These are phyloP conservation scores for Cercospora sp. DNA, from an alignment of 2,329 filamentous ascomycete genomes.

Conservation along the genomic window DNA sequence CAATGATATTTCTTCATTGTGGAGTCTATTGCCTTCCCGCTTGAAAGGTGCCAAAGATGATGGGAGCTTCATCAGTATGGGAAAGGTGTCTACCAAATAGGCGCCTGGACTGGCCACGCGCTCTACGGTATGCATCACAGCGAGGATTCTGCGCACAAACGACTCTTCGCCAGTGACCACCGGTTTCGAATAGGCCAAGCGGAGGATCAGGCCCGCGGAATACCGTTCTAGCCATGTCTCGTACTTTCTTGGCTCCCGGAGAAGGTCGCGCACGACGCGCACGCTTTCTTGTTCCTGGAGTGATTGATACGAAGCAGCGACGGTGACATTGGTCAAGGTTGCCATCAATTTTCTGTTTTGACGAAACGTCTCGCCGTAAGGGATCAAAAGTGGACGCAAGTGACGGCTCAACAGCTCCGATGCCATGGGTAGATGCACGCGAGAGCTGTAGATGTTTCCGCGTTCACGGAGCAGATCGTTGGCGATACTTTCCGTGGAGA, in stretches of 20 bases:
- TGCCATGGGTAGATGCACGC: constrained; percentile 41
- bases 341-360: constrained; percentile 40
- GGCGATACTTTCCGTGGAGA: constrained; percentile 45
- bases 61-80: constrained; percentile 35
- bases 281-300: constrained; percentile 28
- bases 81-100: constrained; percentile 40
- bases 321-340: constrained; percentile 35
- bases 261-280: constrained; percentile 3
- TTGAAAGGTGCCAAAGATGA: constrained; percentile 38
- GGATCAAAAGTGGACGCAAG: constrained; percentile 9
- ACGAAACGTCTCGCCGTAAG: constrained; percentile 34
- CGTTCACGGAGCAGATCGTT: constrained; percentile 47
- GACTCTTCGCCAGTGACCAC: constrained; percentile 40
- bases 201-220: constrained; percentile 44
- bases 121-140: constrained; percentile 40
- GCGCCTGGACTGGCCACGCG: constrained; percentile 42
- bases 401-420: constrained; percentile 37
- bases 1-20: constrained; percentile 32
- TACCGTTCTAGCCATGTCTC: constrained; percentile 45
- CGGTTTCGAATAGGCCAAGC: constrained; percentile 43
- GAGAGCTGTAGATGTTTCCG: constrained; percentile 42
- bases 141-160: constrained; percentile 36
- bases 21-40: constrained; percentile 30
- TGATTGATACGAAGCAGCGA: constrained; percentile 36
- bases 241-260: constrained; percentile 38